Base-by-base conservation (phyloP, 1,284 basidiomycete genomes). In the Afroboletus lepidellus region DNA sequence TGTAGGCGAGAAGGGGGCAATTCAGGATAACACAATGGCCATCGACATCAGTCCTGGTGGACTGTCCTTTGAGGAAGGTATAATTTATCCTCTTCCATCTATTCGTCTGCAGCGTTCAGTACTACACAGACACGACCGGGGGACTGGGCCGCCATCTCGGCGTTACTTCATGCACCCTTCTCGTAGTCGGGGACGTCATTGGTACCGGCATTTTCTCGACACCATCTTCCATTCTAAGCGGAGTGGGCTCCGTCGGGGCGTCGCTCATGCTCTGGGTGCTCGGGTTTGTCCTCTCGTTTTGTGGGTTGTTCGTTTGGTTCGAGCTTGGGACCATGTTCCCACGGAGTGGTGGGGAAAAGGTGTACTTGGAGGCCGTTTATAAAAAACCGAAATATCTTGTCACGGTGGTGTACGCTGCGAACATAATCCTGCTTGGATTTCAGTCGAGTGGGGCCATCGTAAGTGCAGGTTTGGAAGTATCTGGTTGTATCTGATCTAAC, bases 151-250 rank as follows among this genome's bases (percentile, higher is more conserved):
- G 78, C 42, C 77, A 80, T 61, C 64, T 79, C 0, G 77, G 77
- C 3, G 65, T 80, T 6, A 73, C 73, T 48, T 78, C 74, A 27
- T 79, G 77, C 54, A 79, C 78, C 0, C 71, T 80, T 53, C 65
- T 79, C 11, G 77, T 68, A 30, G 73, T 82, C 27, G 80, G 80
- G 2, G 67, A 71, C 24, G 77, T 83, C 46, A 80, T 83, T 44
- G 83, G 83, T 0, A 83, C 83, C 0, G 83, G 82, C 8, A 81
- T 84, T 51, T 85, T 85, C 66, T 81, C 82, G 1, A 84, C 83
- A 0, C 80, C 82, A 0, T 80, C 80, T 0, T 80, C 78, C 0
- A 84, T 85, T 58, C 59, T 82, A 27, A 63, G 58, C 0, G 73
- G 76, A 0, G 76, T 79, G 0, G 75, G 74, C 16, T 80, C 77